Evolutionary conservation across 202 grass and related monocot genomes (phyloP).

Genomic region (Dendrocalamus latiflorus): DNA sequence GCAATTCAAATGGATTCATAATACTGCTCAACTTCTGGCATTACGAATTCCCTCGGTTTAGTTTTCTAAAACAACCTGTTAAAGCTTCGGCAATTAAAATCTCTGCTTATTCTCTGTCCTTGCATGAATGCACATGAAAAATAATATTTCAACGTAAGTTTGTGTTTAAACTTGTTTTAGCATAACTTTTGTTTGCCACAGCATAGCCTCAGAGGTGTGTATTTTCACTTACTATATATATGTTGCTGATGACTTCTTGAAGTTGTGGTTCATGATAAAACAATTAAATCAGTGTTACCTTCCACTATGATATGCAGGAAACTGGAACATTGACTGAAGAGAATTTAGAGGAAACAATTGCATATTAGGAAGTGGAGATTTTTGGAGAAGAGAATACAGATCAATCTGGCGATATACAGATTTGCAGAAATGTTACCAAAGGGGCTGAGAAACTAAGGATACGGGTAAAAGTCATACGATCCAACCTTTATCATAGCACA

Average conservation of each 20-base stretch:
- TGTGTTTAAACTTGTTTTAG: no score
- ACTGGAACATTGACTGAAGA: conserved; percentile 14
- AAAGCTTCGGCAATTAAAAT: no score
- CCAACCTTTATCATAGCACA: not conserved
- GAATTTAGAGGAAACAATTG: not conserved
- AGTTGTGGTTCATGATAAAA: not conserved
- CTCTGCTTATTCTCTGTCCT: no score
- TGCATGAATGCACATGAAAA: no score
- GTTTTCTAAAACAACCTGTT: no score
- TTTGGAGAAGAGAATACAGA: conserved; percentile 3
- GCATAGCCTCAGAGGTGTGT: no score
- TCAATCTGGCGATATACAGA: conserved; percentile 29
- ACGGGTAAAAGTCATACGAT: not conserved
- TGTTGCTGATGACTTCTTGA: not conserved
- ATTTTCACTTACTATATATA: no score
- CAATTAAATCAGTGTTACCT: not conserved
- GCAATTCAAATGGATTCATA: conserved; percentile 11
- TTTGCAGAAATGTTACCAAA: conserved; percentile 28
- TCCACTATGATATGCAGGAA: conserved; percentile 22
- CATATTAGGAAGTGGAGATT: not conserved
- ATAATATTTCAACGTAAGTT: no score
- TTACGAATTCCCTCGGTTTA: not conserved
- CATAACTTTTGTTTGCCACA: no score
- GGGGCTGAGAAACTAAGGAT: conserved; percentile 15
- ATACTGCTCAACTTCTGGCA: conserved; percentile 13